Evolutionary conservation across 768 basidiomycete genomes (phyloP), one percentile per base, ranked within the genome.

Genomic region (Crepidotus variabilis): DNA sequence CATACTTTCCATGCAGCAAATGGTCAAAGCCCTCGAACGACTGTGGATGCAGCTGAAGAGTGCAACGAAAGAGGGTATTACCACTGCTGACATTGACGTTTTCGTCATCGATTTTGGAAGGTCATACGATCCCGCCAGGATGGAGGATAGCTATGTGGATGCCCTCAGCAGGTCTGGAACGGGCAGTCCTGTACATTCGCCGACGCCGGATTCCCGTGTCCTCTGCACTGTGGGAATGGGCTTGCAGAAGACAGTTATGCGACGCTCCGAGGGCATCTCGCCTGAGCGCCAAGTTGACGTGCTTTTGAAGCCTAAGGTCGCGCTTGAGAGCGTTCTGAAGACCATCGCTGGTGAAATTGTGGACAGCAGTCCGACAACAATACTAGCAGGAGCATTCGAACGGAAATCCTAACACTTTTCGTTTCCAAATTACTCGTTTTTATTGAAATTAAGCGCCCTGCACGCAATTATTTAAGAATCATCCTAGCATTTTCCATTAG

Each of bases 131-230:
- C 62, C 59, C n/a, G 32, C 46, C 10, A 34, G 22, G 28, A 67
- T 65, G 65, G 69, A 65, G 39, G 61, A 67, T 18, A 59, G 43
- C 28, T 71, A 72, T 24, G 60, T 60, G 16, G 65, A 65, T n/a
- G 65, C 47, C 20, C 21, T 43, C 14, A 43, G 18, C 39, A 14
- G 39, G 14, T 43, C 39, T 43, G 39, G 18, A 11, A 5, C 49
- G 14, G 51, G 24, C 33, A 48, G 20, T 13, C 50, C 51, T 1
- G 23, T 28, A 2, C 23, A 28, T 20, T 24, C 49, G n/a, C 18
- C 33, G 16, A 52, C 48, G 2, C 28, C 46, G 3, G 58, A 54
- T 13, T 39, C 36, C 9, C 51, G 47, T 11, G 51, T 60, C 20
- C 39, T 56, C 16, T 56, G 59, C 14, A 36, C 59, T 2, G 50